Conservation (phyloP, 192 early-diverging fungal species). For the Spizellomyces punctatus region DNA sequence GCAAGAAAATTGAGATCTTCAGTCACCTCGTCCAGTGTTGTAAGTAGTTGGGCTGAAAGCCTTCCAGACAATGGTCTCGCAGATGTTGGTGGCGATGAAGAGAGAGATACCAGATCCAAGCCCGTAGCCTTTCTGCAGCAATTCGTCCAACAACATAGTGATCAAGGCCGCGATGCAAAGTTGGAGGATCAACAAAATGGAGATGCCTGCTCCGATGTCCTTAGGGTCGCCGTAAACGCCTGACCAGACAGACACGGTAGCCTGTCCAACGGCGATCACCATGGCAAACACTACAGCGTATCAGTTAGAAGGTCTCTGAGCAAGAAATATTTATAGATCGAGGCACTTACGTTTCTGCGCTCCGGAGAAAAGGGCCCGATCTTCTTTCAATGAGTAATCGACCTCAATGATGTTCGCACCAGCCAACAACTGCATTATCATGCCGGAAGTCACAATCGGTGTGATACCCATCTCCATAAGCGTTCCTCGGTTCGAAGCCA, state of each 20-base stretch:
- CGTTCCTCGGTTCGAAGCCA: conserved; percentile 99
- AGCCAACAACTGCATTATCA: conserved; percentile 99
- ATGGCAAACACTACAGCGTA: conserved; percentile 82
- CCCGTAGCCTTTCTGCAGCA: conserved; percentile 99
- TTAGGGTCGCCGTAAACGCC: conserved; percentile 97
- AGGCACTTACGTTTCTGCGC: conserved; percentile 81
- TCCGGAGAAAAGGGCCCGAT: conserved; percentile 97
- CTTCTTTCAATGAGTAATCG: conserved; percentile 97
- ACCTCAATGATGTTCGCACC: conserved; percentile 99
- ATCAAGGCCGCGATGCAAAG: conserved; percentile 96
- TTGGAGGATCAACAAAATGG: conserved; percentile 94
- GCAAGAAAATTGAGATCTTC: not conserved
- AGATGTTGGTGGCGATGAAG: conserved; percentile 99
- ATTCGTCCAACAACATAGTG: conserved; percentile 97
- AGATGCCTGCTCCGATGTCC: conserved; percentile 96
- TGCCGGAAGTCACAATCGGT: conserved; percentile 98
- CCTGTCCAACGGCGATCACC: conserved; percentile 98
- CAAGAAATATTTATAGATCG: not conserved
- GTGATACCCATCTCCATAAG: conserved; percentile 99
- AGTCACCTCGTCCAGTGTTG: conserved; percentile 88
- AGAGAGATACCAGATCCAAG: conserved; percentile 98
- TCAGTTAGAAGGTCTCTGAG: not conserved
- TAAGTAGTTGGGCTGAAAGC: conserved; percentile 96
- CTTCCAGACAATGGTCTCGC: conserved; percentile 99
- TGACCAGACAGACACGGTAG: conserved; percentile 96